phyloP scores from a whole-genome alignment of 139 green algal genomes.

The Micractinium sp. region DNA sequence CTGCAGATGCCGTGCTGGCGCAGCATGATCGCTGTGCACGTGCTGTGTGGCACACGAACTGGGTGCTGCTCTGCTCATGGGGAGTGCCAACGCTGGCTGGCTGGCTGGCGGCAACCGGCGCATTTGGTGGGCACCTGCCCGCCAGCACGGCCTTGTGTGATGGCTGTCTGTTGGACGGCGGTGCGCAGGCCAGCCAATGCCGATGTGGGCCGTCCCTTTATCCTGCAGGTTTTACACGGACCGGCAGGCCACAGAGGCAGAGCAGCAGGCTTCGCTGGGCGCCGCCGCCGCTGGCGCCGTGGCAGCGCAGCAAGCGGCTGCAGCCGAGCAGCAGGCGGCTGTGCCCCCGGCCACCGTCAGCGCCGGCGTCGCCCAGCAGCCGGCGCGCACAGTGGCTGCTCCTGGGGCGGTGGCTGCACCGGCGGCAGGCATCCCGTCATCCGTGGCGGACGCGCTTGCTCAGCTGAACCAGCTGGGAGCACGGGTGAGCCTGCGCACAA shows the following conservation, averaged over 20 bases:
- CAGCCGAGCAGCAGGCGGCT: background rate
- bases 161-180: too few relatives aligned
- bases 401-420: background rate
- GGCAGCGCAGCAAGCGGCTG: background rate
- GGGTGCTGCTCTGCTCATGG: background rate
- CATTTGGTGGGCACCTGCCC: too few relatives aligned
- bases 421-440: background rate
- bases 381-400: background rate
- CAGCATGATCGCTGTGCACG: background rate
- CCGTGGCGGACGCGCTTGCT: background rate
- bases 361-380: background rate
- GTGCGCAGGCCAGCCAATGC: too few relatives aligned
- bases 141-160: too few relatives aligned
- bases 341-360: background rate
- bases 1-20: background rate
- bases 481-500: background rate
- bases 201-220: background rate
- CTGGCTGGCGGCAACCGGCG: too few relatives aligned
- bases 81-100: background rate
- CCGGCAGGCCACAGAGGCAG: background rate
- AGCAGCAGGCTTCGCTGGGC: background rate
- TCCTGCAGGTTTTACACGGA: conserved; percentile 14
- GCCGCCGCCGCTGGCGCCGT: background rate
- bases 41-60: background rate
- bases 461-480: background rate